Percentiles rank a stretch among this genome's conserved stretches.
Conservation (phyloP, 176 grass and related monocot species). For the sorghum (Sorghum bicolor) region Sorghum_bicolor_NCBIv3 NC_012879.2:55838501-55839000, state of each 20-base stretch:
- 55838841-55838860: slow-evolving; percentile 80
- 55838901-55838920: slow-evolving; percentile 85
- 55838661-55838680: slow-evolving; percentile 78
- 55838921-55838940: slow-evolving; percentile 61
- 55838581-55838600: slow-evolving; percentile 55
- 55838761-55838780: slow-evolving; percentile 88
- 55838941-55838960: slow-evolving; percentile 73
- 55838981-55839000: slow-evolving; percentile 59
- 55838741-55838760: slow-evolving; percentile 95
- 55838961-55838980: slow-evolving; percentile 67
- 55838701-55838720: slow-evolving; percentile 50
- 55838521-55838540: slow-evolving; percentile 88
- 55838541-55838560: slow-evolving; percentile 76
- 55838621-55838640: slow-evolving; percentile 80
- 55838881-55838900: slow-evolving; percentile 73
- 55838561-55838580: slow-evolving; percentile 60
- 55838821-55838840: slow-evolving; percentile 55
- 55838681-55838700: slow-evolving; percentile 69
- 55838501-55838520: slow-evolving; percentile 77
- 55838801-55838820: slow-evolving; percentile 67
- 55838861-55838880: slow-evolving; percentile 66
- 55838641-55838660: slow-evolving; percentile 90
- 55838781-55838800: slow-evolving; percentile 77
- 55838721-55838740: slow-evolving; percentile 82
- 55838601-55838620: slow-evolving; percentile 55